Percentiles rank a stretch among this genome's conserved stretches.
Evolutionary conservation across 371 early-diverging fungal species (phyloP).

Genomic region (Rhizopus microsporus): DNA sequence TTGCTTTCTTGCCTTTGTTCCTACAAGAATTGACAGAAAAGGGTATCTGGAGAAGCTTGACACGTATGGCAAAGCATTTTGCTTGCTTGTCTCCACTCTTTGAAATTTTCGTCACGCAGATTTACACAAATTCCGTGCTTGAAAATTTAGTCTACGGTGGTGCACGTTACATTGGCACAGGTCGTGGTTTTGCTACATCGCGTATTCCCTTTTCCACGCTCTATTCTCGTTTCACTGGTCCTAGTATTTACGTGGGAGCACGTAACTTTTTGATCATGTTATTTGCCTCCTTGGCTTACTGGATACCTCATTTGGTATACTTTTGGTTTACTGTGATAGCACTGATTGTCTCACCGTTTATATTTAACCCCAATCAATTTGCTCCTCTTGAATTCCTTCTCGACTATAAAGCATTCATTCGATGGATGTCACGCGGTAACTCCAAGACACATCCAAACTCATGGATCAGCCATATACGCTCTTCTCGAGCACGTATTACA

Average conservation of each 20-base stretch:
- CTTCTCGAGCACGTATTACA: constrained; percentile 73
- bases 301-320: constrained; percentile 77
- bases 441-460: constrained; percentile 73
- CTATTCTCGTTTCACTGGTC: constrained; percentile 77
- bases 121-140: constrained; percentile 82
- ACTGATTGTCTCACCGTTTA: constrained; percentile 73
- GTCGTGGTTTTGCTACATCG: constrained; percentile 91
- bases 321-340: constrained; percentile 86
- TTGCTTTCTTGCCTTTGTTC: constrained; percentile 85
- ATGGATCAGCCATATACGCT: constrained; percentile 79
- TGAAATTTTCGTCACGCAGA: constrained; percentile 90
- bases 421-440: constrained; percentile 84
- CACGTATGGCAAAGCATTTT: constrained; percentile 81
- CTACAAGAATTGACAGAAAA: constrained; percentile 86
- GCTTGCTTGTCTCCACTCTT: constrained; percentile 84
- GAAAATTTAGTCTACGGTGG: constrained; percentile 84
- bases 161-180: constrained; percentile 88
- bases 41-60: constrained; percentile 74
- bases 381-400: constrained; percentile 72
- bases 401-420: constrained; percentile 79
- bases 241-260: constrained; percentile 81
- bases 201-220: constrained; percentile 77
- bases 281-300: constrained; percentile 72
- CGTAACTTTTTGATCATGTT: constrained; percentile 70
- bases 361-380: constrained; percentile 88